These are phyloP conservation scores for Kwoniella shivajii DNA, from an alignment of 1,284 basidiomycete species.

Conservation along the genomic window DNA sequence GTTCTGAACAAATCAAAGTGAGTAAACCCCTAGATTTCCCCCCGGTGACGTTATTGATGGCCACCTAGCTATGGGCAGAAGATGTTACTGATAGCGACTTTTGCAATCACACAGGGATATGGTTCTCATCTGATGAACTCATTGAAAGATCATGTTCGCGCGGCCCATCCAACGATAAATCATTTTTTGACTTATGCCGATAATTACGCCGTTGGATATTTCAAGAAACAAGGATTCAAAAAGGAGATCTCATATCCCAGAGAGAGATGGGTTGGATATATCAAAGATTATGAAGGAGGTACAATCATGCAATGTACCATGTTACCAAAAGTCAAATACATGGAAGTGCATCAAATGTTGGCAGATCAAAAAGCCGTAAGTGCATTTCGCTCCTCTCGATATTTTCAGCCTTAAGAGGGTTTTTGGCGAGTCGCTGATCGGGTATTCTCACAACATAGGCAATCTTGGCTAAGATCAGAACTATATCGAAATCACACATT, in stretches of 20 bases:
- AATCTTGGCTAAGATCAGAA: slow-evolving; percentile 83
- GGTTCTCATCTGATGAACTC: slow-evolving; percentile 99
- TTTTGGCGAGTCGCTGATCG: background rate
- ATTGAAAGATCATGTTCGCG: slow-evolving; percentile 89
- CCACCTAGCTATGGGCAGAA: no score
- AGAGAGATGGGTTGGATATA: slow-evolving; percentile 96
- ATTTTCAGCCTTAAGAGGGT: background rate
- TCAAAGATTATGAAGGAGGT: slow-evolving; percentile 99
- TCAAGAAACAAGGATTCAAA: slow-evolving; percentile 98
- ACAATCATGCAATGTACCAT: slow-evolving; percentile 99
- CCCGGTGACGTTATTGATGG: no score
- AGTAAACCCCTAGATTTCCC: slow-evolving; percentile 30
- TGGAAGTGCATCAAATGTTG: slow-evolving; percentile 78
- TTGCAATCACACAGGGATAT: no score
- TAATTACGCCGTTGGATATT: slow-evolving; percentile 98
- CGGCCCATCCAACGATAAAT: slow-evolving; percentile 76
- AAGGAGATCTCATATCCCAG: slow-evolving; percentile 93
- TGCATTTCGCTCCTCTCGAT: background rate
- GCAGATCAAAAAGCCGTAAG: slow-evolving; percentile 75
- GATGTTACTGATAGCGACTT: no score
- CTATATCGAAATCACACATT: slow-evolving; percentile 83
- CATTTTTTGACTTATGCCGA: slow-evolving; percentile 98
- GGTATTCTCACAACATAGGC: slow-evolving; percentile 57
- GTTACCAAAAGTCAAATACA: slow-evolving; percentile 86
- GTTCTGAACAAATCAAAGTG: slow-evolving; percentile 96